A percentile compares a stretch with the other conserved stretches of the same genome.
phyloP scores from a whole-genome alignment of 805 yeast species.

The Kodamaea laetipori region DNA sequence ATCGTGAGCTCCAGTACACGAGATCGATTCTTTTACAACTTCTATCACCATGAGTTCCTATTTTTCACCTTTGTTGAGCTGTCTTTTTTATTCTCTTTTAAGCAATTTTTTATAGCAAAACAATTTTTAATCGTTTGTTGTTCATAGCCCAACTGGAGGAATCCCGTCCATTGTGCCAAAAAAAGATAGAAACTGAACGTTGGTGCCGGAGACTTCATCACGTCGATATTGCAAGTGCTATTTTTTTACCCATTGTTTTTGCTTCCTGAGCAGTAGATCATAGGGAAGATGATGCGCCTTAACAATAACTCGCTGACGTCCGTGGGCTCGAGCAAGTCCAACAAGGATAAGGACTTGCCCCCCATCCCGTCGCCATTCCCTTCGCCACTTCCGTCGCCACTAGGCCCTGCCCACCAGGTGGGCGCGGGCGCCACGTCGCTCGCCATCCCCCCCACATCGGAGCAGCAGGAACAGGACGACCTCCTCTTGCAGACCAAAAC shows the following conservation, averaged over 20 bases:
- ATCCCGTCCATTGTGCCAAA: conserved; percentile 6
- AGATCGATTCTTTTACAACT: not conserved
- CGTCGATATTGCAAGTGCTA: not conserved
- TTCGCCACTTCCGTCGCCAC: conserved; percentile 7
- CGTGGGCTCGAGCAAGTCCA: conserved; percentile 21
- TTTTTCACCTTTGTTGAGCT: not conserved
- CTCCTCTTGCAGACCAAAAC: conserved; percentile 36
- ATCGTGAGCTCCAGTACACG: too few species aligned
- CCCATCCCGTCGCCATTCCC: conserved; percentile 34
- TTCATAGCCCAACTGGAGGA: conserved; percentile 4
- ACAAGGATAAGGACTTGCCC: conserved; percentile 39
- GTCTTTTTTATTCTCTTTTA: conserved; percentile 1
- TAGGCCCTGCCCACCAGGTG: too few species aligned
- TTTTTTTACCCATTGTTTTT: conserved; percentile 2
- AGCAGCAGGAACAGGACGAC: conserved; percentile 16
- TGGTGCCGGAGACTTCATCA: not conserved
- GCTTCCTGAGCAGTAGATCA: not conserved
- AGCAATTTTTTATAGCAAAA: conserved; percentile 4
- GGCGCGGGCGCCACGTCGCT: too few species aligned
- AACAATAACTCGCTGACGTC: conserved; percentile 25
- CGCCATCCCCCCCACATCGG: too few species aligned
- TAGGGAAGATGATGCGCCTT: conserved; percentile 19
- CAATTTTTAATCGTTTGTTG: conserved; percentile 3
- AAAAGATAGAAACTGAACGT: conserved; percentile 4
- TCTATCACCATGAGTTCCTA: not conserved